A percentile compares a stretch with the other conserved stretches of the same genome.
Evolutionary conservation across 495 filamentous ascomycete genomes (phyloP).

Genomic region (Neurospora tetrasperma): DNA sequence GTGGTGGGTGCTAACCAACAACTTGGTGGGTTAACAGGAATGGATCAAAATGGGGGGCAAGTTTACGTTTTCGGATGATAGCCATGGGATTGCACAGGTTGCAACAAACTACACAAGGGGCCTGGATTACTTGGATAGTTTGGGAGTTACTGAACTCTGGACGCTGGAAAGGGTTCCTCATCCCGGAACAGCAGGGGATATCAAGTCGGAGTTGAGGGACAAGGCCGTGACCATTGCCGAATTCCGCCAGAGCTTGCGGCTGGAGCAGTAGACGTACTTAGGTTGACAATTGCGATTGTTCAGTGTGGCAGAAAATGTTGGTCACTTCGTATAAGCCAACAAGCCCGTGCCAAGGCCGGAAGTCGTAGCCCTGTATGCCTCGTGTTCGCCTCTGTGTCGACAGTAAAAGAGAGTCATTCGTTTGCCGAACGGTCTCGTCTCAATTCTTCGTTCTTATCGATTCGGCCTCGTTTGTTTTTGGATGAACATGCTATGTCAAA

Average conservation of each 20-base stretch:
- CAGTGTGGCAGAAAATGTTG: neutral
- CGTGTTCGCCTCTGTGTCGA: neutral
- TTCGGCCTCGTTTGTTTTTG: neutral
- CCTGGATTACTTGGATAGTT: slow-evolving; percentile 42
- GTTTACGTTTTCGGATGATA: slow-evolving; percentile 86
- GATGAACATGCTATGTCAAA: neutral
- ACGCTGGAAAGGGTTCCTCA: slow-evolving; percentile 28
- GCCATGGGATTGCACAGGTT: slow-evolving; percentile 74
- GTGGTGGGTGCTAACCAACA: neutral
- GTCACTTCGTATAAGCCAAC: neutral
- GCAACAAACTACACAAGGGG: slow-evolving; percentile 44
- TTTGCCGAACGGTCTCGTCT: neutral
- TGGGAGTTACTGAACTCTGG: slow-evolving; percentile 41
- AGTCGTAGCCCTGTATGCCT: neutral
- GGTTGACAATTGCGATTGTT: neutral
- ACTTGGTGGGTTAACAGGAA: slow-evolving; percentile 7
- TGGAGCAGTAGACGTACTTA: neutral
- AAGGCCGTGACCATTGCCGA: slow-evolving; percentile 21
- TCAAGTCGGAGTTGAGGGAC: slow-evolving; percentile 22
- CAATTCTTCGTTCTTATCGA: neutral
- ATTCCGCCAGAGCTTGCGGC: slow-evolving; percentile 23
- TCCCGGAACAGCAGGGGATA: slow-evolving; percentile 2
- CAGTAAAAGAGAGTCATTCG: neutral
- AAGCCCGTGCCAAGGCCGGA: too few species aligned
- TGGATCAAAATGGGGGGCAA: slow-evolving; percentile 53